Evolutionary conservation across 805 yeast species (phyloP).

Genomic region (Candida multigemmis): DNA sequence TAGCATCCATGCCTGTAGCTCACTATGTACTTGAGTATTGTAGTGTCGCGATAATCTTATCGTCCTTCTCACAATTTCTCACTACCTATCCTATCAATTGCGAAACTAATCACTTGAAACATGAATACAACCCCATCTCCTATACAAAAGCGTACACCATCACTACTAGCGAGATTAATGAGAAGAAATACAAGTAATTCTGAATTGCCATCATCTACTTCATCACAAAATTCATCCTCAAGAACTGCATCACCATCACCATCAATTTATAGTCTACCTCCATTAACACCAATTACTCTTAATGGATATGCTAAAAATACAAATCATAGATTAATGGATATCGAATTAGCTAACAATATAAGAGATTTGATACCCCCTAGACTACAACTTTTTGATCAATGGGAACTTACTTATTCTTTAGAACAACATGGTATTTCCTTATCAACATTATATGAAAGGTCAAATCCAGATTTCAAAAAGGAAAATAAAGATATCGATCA

Average conservation of each 20-base stretch:
- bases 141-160: too few species aligned
- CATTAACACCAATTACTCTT: conserved; percentile 48
- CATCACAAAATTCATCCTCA: conserved; percentile 1
- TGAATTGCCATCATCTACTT: conserved; percentile 2
- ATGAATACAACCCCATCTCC: too few species aligned
- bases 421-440: conserved; percentile 91
- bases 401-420: conserved; percentile 74
- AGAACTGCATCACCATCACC: conserved; percentile 1
- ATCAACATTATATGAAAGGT: conserved; percentile 69
- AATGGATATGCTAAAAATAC: conserved; percentile 56
- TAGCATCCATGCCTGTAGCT: too few species aligned
- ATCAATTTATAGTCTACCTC: conserved; percentile 17
- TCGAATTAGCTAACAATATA: conserved; percentile 65
- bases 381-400: conserved; percentile 64
- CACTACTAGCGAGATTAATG: too few species aligned
- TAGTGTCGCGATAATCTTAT: too few species aligned
- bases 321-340: conserved; percentile 46
- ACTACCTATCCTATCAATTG: too few species aligned
- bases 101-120: too few species aligned
- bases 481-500: conserved; percentile 9
- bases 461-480: conserved; percentile 36
- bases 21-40: too few species aligned
- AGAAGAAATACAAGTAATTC: too few species aligned
- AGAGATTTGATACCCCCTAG: conserved; percentile 69
- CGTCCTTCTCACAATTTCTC: too few species aligned